A percentile compares a stretch with the other conserved stretches of the same genome.
Conservation (phyloP, 306 rosid genomes). For the Alnus rubra region DNA sequence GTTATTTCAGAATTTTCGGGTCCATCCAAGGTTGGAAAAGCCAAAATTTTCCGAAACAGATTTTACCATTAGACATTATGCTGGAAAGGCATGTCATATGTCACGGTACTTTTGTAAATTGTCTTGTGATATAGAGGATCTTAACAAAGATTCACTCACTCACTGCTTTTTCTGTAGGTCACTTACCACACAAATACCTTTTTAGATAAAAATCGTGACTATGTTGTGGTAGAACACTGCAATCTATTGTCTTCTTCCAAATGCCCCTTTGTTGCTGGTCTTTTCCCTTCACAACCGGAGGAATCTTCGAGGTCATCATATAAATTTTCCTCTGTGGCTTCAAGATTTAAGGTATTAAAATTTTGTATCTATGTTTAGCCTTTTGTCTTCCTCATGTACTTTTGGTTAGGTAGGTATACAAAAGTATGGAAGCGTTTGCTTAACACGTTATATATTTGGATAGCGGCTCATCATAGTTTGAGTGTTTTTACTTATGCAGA, state of each 20-base stretch:
- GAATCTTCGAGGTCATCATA: conserved; percentile 93
- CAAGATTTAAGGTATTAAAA: conserved; percentile 83
- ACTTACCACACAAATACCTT: conserved; percentile 88
- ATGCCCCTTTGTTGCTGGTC: conserved; percentile 75
- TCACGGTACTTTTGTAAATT: conserved; percentile 15
- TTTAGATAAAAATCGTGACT: conserved; percentile 95
- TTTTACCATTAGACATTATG: conserved; percentile 89
- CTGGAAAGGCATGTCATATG: conserved; percentile 78
- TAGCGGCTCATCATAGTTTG: too few species aligned
- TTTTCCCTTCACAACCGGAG: conserved; percentile 63
- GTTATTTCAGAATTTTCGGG: conserved; percentile 78
- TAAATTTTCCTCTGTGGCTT: conserved; percentile 92
- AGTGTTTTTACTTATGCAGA: too few species aligned
- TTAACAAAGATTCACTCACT: conserved; percentile 13
- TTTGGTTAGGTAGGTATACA: background rate
- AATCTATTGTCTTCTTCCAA: conserved; percentile 80
- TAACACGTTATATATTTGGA: too few species aligned
- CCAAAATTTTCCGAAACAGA: conserved; percentile 93
- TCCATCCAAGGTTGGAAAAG: conserved; percentile 78
- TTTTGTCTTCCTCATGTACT: background rate
- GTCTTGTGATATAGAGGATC: conserved; percentile 8
- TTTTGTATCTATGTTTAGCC: conserved; percentile 5
- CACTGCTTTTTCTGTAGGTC: conserved; percentile 57
- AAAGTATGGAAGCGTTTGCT: too few species aligned
- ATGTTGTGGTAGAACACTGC: conserved; percentile 93